These are phyloP conservation scores for Sclerotinia minor DNA, from an alignment of 2,329 filamentous ascomycete genomes.

Conservation along the genomic window DNA sequence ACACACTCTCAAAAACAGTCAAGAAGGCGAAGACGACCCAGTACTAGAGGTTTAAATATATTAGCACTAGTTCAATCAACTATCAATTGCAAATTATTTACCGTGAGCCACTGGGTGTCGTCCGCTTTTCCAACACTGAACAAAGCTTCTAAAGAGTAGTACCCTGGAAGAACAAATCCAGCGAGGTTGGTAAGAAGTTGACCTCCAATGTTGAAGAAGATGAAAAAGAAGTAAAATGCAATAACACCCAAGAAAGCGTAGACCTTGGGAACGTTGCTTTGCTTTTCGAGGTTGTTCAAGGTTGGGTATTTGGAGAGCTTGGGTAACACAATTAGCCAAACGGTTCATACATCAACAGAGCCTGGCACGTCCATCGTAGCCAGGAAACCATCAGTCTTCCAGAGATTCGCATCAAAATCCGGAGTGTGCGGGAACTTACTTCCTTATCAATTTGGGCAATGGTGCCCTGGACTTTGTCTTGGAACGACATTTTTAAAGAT, in stretches of 20 bases:
- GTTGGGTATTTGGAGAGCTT: constrained; percentile 83
- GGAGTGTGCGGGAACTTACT: constrained; percentile 53
- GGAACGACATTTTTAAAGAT: constrained; percentile 69
- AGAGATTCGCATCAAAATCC: constrained; percentile 1
- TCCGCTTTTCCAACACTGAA: constrained; percentile 71
- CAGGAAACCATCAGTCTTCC: background rate
- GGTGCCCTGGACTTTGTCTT: constrained; percentile 75
- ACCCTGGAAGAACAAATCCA: constrained; percentile 78
- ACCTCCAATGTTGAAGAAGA: constrained; percentile 89
- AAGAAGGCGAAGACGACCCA: constrained; percentile 85
- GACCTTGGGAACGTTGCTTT: constrained; percentile 79
- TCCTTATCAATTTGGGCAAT: constrained; percentile 80
- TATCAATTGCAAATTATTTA: constrained; percentile 45
- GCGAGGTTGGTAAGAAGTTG: constrained; percentile 86
- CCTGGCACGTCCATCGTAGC: background rate
- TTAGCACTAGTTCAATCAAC: constrained; percentile 27
- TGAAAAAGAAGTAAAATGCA: constrained; percentile 84
- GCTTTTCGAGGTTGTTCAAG: constrained; percentile 83
- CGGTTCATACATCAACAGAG: background rate
- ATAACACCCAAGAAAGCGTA: constrained; percentile 76
- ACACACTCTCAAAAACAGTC: constrained; percentile 78
- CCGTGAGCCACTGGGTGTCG: constrained; percentile 78
- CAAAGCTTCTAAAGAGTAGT: constrained; percentile 79
- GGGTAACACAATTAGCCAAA: constrained; percentile 8
- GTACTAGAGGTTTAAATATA: constrained; percentile 55